Conservation (phyloP, 352 stramenopile genomes). For the Globisporangium radiosum region DNA sequence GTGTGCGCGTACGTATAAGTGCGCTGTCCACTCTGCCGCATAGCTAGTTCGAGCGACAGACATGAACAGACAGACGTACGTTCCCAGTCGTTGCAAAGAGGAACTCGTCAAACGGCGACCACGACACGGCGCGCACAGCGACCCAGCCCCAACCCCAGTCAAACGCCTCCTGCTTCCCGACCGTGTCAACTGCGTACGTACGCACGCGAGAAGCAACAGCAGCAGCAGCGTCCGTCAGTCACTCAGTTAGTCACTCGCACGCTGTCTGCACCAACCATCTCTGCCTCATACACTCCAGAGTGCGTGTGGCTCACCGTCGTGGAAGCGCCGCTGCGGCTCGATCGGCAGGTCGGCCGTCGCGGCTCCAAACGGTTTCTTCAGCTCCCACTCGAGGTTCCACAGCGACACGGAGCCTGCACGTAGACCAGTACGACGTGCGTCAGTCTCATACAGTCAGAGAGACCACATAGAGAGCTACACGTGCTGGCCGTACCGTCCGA, state of each 20-base stretch:
- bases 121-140: slow-evolving; percentile 65
- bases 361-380: slow-evolving; percentile 6
- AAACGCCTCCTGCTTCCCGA: slow-evolving; percentile 76
- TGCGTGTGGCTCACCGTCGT: slow-evolving; percentile 45
- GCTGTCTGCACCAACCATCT: no score
- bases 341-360: slow-evolving; percentile 18
- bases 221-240: background rate
- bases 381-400: slow-evolving; percentile 58
- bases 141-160: slow-evolving; percentile 83
- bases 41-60: background rate
- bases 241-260: background rate
- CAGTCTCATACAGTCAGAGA: background rate
- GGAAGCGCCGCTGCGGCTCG: slow-evolving; percentile 70
- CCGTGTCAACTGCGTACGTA: slow-evolving; percentile 48
- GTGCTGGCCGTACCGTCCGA: slow-evolving; percentile 46
- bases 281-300: background rate
- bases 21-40: background rate
- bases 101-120: slow-evolving; percentile 78
- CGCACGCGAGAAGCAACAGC: background rate
- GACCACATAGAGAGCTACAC: background rate
- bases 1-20: background rate
- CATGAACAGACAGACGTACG: slow-evolving; percentile 22
- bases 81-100: slow-evolving; percentile 85
- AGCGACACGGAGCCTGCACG: slow-evolving; percentile 58
- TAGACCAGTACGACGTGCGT: background rate